Conservation (phyloP, 306 rosid species). For the Lathyrus aphaca region DNA sequence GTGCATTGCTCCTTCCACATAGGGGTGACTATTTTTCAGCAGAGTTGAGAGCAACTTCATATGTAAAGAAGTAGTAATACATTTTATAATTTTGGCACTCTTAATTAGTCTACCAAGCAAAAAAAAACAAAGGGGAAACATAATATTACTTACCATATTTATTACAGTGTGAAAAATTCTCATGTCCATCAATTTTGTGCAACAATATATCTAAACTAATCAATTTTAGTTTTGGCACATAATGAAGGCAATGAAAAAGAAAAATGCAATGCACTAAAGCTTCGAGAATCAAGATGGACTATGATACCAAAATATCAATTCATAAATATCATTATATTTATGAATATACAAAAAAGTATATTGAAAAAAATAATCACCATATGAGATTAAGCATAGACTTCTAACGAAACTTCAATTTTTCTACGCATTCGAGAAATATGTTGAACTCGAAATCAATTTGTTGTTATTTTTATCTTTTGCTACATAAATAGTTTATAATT, state of each 20-base stretch:
- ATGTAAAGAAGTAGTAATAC: slow-evolving; percentile 1
- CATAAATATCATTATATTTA: no score
- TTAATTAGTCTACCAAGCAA: not conserved
- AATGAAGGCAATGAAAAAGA: no score
- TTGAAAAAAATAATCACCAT: slow-evolving; percentile 51
- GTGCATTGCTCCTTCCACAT: slow-evolving; percentile 91
- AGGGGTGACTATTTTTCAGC: slow-evolving; percentile 72
- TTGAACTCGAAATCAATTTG: slow-evolving; percentile 56
- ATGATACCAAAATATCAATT: no score
- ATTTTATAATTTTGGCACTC: not conserved
- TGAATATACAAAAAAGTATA: not conserved
- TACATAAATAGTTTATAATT: not conserved
- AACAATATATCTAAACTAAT: slow-evolving; percentile 23
- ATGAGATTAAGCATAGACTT: slow-evolving; percentile 58
- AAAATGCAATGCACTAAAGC: no score
- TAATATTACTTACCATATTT: slow-evolving; percentile 66
- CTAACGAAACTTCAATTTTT: slow-evolving; percentile 64
- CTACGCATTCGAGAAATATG: slow-evolving; percentile 85
- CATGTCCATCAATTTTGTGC: slow-evolving; percentile 67
- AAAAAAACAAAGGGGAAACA: not conserved
- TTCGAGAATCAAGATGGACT: no score
- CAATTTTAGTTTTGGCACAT: no score
- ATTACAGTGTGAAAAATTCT: slow-evolving; percentile 73
- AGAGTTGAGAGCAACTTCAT: slow-evolving; percentile 75
- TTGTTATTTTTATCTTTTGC: not conserved